Conservation (phyloP, 305 asterid genomes). For the Rubia peregrina region DNA sequence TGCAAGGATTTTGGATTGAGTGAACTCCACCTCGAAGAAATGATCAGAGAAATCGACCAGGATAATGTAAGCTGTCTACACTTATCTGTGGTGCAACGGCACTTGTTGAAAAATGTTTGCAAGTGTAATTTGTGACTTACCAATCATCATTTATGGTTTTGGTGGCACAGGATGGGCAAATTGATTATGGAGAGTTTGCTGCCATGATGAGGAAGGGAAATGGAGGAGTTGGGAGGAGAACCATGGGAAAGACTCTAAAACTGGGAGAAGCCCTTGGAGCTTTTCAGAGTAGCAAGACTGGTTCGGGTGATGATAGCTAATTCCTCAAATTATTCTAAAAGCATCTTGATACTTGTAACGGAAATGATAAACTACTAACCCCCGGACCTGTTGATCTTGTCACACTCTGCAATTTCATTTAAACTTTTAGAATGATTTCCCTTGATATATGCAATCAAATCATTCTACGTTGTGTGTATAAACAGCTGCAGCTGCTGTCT, state of each 20-base stretch:
- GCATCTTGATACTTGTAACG: slow-evolving; percentile 1
- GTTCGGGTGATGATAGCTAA: slow-evolving; percentile 6
- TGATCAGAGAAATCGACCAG: slow-evolving; percentile 68
- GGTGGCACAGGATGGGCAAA: slow-evolving; percentile 34
- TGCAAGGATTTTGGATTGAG: slow-evolving; percentile 70
- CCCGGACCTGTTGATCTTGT: slow-evolving; percentile 1
- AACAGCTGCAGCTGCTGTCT: background rate
- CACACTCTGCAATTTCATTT: background rate
- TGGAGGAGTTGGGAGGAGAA: slow-evolving; percentile 38
- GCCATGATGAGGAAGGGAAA: slow-evolving; percentile 45
- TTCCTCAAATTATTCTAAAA: background rate
- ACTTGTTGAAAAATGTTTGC: background rate
- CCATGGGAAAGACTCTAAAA: slow-evolving; percentile 32
- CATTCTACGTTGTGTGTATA: background rate
- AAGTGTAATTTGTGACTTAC: background rate
- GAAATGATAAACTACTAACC: slow-evolving; percentile 10
- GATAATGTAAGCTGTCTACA: slow-evolving; percentile 51
- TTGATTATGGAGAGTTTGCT: slow-evolving; percentile 36
- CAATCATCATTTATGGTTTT: background rate
- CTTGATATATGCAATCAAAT: background rate
- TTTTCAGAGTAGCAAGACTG: slow-evolving; percentile 10
- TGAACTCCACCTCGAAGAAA: slow-evolving; percentile 64
- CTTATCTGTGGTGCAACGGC: background rate
- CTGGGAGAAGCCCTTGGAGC: slow-evolving; percentile 35
- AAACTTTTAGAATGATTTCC: background rate